phyloP scores from a whole-genome alignment of 2,329 filamentous ascomycete species.

The Botrytis cinerea region DNA sequence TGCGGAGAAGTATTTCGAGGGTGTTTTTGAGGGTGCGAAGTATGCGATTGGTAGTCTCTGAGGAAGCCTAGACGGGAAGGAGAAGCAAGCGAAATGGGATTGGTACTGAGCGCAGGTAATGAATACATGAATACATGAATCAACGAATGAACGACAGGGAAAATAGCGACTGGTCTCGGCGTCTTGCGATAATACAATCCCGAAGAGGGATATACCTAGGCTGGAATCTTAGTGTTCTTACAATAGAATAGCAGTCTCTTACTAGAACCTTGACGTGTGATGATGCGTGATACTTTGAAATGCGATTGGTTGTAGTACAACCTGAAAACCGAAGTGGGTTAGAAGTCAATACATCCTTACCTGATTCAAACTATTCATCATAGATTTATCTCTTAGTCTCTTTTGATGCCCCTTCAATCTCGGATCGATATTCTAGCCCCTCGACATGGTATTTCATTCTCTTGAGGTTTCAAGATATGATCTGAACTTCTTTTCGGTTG shows the following conservation, averaged over 20 bases:
- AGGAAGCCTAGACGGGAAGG: not conserved
- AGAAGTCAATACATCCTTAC: not conserved
- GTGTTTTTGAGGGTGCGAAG: slow-evolving; percentile 13
- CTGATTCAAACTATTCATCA: not conserved
- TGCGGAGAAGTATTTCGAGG: slow-evolving; percentile 50
- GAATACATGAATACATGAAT: not conserved
- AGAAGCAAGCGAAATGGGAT: not conserved
- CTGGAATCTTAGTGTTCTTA: not conserved
- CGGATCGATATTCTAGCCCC: not conserved
- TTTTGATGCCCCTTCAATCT: not conserved
- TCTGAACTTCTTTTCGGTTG: not conserved
- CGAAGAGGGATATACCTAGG: not conserved
- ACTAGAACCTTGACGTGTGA: not conserved
- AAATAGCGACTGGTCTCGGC: not conserved
- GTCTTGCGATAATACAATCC: not conserved
- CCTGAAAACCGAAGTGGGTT: not conserved
- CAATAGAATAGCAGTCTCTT: not conserved
- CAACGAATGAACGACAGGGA: not conserved
- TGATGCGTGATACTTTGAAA: not conserved
- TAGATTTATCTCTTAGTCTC: not conserved
- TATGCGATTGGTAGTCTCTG: not conserved
- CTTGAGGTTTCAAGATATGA: not conserved
- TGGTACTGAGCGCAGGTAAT: not conserved
- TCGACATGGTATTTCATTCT: not conserved
- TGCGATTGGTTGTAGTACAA: not conserved